Conservation (phyloP, 176 grass and related monocot species). For the Eleusine coracana region DNA sequence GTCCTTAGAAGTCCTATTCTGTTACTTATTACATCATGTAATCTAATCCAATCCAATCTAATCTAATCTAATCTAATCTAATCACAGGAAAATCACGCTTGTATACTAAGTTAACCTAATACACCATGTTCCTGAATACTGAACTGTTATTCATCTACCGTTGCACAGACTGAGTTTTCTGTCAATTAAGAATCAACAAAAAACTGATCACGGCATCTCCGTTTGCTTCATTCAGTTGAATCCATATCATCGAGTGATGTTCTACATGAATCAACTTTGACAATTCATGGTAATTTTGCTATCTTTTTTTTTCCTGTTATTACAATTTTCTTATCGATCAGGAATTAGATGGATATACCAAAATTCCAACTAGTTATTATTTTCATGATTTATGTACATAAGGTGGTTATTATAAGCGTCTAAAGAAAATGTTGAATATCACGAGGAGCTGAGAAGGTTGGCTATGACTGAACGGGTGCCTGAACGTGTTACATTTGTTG, state of each 20-base stretch:
- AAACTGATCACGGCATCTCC: no score
- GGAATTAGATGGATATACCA: background rate
- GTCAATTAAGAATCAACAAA: slow-evolving; percentile 26
- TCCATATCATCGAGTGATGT: no score
- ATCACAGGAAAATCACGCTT: no score
- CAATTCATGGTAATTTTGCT: slow-evolving; percentile 33
- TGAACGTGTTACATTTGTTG: slow-evolving; percentile 48
- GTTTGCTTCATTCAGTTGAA: no score
- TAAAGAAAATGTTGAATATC: slow-evolving; percentile 45
- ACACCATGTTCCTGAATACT: background rate
- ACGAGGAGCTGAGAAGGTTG: slow-evolving; percentile 46
- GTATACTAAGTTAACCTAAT: no score
- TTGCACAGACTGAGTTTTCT: slow-evolving; percentile 52
- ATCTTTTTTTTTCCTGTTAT: background rate
- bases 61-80: no score
- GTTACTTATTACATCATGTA: no score
- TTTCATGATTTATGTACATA: no score
- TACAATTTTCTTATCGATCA: background rate
- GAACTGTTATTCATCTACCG: background rate
- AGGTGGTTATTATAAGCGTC: slow-evolving; percentile 46
- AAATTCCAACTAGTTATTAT: no score
- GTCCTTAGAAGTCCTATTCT: no score
- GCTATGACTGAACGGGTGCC: slow-evolving; percentile 46
- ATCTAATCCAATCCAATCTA: no score
- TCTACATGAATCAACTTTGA: slow-evolving; percentile 56